These are phyloP conservation scores for Ascochyta pisi DNA, from an alignment of 2,329 filamentous ascomycete species.

Conservation along the genomic window DNA sequence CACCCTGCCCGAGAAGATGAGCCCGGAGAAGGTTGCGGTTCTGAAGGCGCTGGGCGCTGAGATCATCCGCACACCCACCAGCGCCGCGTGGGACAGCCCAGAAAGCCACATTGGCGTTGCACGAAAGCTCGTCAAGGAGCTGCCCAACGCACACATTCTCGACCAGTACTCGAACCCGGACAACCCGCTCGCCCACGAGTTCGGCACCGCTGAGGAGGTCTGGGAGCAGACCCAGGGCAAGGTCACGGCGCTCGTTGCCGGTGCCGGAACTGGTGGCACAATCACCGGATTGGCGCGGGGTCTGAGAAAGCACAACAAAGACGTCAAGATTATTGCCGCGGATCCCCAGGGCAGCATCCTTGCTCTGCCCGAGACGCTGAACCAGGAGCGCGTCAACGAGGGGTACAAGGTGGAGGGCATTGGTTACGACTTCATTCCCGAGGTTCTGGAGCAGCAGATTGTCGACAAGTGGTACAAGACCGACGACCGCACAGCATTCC, in stretches of 20 bases:
- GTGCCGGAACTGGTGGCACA: constrained; percentile 93
- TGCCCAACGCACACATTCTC: constrained; percentile 95
- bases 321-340: constrained; percentile 88
- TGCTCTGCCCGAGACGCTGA: constrained; percentile 79
- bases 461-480: constrained; percentile 99
- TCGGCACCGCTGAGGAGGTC: constrained; percentile 93
- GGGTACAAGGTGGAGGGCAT: constrained; percentile 98
- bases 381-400: constrained; percentile 80
- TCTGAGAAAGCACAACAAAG: constrained; percentile 82
- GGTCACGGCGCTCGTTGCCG: constrained; percentile 83
- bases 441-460: constrained; percentile 79
- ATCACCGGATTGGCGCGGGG: constrained; percentile 89
- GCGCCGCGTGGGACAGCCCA: constrained; percentile 91
- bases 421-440: constrained; percentile 96
- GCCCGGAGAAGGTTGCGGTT: constrained; percentile 94
- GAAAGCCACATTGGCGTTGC: constrained; percentile 98
- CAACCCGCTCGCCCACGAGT: constrained; percentile 93
- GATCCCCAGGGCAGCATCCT: constrained; percentile 93
- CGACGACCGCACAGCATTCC: constrained; percentile 88
- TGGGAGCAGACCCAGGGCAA: constrained; percentile 88
- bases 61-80: constrained; percentile 96
- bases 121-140: constrained; percentile 86
- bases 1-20: constrained; percentile 99
- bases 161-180: constrained; percentile 94
- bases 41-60: constrained; percentile 92